A percentile compares a stretch with the other conserved stretches of the same genome.
These are phyloP conservation scores for Phytophthora citrophthora DNA, from an alignment of 352 stramenopile species.

Conservation along the genomic window DNA sequence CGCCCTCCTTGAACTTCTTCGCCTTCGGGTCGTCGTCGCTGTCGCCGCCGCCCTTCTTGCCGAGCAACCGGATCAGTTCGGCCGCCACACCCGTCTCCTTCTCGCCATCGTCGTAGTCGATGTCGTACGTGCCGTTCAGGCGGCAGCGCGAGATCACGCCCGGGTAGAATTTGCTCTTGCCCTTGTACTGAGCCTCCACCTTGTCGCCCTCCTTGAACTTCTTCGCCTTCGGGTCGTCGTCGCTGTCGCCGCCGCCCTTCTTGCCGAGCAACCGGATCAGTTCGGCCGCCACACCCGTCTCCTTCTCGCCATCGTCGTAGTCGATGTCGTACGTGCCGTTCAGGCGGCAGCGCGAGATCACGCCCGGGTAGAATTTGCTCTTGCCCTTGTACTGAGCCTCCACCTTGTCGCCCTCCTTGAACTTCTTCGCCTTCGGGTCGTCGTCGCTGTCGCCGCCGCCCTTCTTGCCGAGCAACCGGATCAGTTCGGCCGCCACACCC, in stretches of 20 bases:
- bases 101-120: conserved; percentile 23
- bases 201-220: conserved; percentile 24
- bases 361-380: conserved; percentile 20
- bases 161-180: conserved; percentile 21
- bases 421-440: conserved; percentile 18
- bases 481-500: conserved; percentile 21
- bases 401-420: conserved; percentile 24
- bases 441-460: conserved; percentile 14
- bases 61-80: conserved; percentile 14
- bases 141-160: conserved; percentile 20
- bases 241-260: conserved; percentile 15
- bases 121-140: conserved; percentile 23
- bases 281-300: conserved; percentile 22
- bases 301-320: conserved; percentile 23
- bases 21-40: conserved; percentile 19
- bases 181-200: conserved; percentile 24
- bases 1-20: conserved; percentile 24
- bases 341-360: conserved; percentile 21
- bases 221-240: conserved; percentile 19
- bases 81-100: conserved; percentile 24
- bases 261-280: conserved; percentile 14
- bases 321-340: conserved; percentile 25
- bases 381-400: conserved; percentile 26
- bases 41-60: conserved; percentile 14
- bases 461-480: conserved; percentile 15